A percentile compares a stretch with the other conserved stretches of the same genome.
These are phyloP conservation scores for Kalanchoe fedtschenkoi DNA, from an alignment of 164 flowering plant species.

Conservation along the genomic window DNA sequence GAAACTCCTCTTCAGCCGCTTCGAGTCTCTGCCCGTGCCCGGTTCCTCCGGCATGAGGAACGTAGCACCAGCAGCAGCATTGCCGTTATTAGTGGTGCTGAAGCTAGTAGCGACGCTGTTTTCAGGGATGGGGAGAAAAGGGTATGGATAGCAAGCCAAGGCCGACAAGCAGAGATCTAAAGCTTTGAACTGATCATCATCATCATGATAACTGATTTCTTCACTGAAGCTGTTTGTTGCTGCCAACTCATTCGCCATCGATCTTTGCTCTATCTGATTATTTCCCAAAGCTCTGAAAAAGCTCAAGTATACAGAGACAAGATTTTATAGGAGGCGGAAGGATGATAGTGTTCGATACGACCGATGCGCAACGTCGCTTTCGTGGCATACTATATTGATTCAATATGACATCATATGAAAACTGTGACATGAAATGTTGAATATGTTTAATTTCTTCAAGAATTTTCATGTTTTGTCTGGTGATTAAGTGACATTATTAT, in stretches of 20 bases:
- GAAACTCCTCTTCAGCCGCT: slow-evolving; percentile 14
- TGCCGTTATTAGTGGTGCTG: neutral
- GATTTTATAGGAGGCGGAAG: slow-evolving; percentile 13
- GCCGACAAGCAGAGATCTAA: slow-evolving; percentile 14
- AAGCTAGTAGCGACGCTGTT: neutral
- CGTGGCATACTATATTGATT: neutral
- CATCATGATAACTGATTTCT: slow-evolving; percentile 5
- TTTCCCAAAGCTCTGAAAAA: slow-evolving; percentile 18
- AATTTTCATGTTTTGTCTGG: neutral
- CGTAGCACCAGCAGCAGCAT: neutral
- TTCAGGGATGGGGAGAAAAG: slow-evolving; percentile 6
- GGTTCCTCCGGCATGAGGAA: slow-evolving; percentile 7
- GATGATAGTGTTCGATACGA: too few relatives aligned
- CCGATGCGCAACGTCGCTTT: neutral
- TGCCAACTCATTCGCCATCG: slow-evolving; percentile 9
- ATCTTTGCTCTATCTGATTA: neutral
- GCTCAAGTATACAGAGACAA: neutral
- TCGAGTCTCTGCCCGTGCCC: slow-evolving; percentile 12
- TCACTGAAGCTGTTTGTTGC: slow-evolving; percentile 7
- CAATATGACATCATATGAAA: neutral
- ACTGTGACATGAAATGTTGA: neutral
- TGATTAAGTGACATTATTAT: neutral
- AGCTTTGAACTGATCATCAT: slow-evolving; percentile 4
- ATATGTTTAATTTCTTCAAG: neutral
- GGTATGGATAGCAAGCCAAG: slow-evolving; percentile 16